Evolutionary conservation across 768 basidiomycete genomes (phyloP).

Genomic region (Leccinum fibrillosum): DNA sequence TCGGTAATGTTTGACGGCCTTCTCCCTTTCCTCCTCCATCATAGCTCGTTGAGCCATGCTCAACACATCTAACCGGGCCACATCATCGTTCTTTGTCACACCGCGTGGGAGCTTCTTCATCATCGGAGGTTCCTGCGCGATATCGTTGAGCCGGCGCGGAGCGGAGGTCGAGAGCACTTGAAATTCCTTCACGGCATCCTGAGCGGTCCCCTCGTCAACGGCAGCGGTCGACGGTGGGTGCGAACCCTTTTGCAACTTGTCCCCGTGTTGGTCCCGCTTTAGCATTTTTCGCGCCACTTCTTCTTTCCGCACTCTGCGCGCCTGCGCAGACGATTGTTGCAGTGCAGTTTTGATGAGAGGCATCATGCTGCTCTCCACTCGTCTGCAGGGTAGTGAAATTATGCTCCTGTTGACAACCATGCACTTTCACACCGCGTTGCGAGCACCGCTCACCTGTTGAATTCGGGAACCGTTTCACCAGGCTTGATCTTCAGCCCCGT

Average conservation of each 20-base stretch:
- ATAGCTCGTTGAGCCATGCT: constrained; percentile 74
- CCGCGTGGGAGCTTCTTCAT: constrained; percentile 55
- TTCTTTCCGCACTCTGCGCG: constrained; percentile 44
- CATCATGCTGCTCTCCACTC: constrained; percentile 72
- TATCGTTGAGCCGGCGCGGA: constrained; percentile 67
- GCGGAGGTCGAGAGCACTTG: constrained; percentile 45
- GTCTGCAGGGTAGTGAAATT: constrained; percentile 37
- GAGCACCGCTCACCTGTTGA: constrained; percentile 56
- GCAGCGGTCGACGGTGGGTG: constrained; percentile 13
- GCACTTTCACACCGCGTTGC: constrained; percentile 8
- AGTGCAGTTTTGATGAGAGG: constrained; percentile 61
- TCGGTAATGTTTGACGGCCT: constrained; percentile 63
- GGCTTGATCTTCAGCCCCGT: constrained; percentile 49
- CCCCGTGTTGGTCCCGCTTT: constrained; percentile 14
- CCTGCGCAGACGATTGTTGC: constrained; percentile 49
- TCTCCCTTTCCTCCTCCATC: constrained; percentile 76
- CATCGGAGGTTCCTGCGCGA: constrained; percentile 65
- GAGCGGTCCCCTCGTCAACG: constrained; percentile 21
- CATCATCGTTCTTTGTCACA: constrained; percentile 23
- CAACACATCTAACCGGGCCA: constrained; percentile 44
- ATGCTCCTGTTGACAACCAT: constrained; percentile 7
- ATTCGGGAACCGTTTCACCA: constrained; percentile 72
- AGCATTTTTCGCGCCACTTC: constrained; percentile 13
- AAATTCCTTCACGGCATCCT: constrained; percentile 44
- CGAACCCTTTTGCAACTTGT: constrained; percentile 7